phyloP scores from a whole-genome alignment of 208 protist species.

The Trichomonas gallinae region DNA sequence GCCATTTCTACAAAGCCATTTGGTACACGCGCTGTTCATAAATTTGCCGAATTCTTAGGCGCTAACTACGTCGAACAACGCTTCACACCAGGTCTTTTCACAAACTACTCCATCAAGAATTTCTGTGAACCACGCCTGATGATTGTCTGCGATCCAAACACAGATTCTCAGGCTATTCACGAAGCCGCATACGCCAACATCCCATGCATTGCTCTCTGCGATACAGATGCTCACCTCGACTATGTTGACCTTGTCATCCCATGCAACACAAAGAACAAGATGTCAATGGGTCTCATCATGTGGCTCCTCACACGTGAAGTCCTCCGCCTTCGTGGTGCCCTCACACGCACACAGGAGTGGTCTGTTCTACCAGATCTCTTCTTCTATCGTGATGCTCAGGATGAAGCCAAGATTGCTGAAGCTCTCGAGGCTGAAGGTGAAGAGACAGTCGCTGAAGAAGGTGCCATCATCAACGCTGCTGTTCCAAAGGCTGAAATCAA shows the following conservation, averaged over 20 bases:
- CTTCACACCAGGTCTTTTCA: constrained; percentile 88
- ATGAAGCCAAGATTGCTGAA: not conserved
- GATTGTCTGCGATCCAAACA: too few species aligned
- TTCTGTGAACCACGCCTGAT: constrained; percentile 78
- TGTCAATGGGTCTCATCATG: constrained; percentile 92
- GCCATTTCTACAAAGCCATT: constrained; percentile 69
- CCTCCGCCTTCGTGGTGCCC: constrained; percentile 70
- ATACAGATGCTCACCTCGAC: constrained; percentile 81
- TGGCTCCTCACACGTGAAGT: constrained; percentile 96
- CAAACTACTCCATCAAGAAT: constrained; percentile 87
- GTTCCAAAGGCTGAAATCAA: too few species aligned
- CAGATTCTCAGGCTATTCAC: not conserved
- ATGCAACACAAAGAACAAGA: constrained; percentile 52
- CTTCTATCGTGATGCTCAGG: constrained; percentile 75
- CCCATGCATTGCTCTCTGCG: constrained; percentile 80
- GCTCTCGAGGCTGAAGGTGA: too few species aligned
- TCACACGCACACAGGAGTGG: constrained; percentile 74
- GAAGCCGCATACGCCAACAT: not conserved
- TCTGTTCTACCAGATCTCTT: constrained; percentile 96
- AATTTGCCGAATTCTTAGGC: constrained; percentile 82
- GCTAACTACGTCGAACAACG: constrained; percentile 67
- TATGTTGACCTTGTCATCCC: constrained; percentile 76
- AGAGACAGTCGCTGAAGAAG: too few species aligned
- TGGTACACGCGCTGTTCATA: constrained; percentile 55
- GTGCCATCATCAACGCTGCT: too few species aligned